These are phyloP conservation scores for Cytospora piceae DNA, from an alignment of 2,329 filamentous ascomycete genomes.

Conservation along the genomic window DNA sequence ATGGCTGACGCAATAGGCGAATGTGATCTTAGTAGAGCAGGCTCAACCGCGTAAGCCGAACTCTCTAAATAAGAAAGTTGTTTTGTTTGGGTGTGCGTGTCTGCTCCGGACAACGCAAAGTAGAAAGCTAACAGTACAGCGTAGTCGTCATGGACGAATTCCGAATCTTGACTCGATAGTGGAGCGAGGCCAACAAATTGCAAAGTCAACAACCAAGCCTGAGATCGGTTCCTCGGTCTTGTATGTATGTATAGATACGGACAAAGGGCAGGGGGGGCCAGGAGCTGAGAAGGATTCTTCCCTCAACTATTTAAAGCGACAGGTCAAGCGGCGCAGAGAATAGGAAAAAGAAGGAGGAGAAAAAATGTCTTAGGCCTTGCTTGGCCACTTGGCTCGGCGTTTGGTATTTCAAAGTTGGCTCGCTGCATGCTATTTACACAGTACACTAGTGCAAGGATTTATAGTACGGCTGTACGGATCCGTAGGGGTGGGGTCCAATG, in stretches of 20 bases:
- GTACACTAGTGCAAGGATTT: slow-evolving; percentile 16
- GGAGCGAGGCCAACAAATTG: not conserved
- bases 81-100: not conserved
- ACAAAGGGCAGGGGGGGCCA: not conserved
- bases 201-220: not conserved
- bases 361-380: slow-evolving; percentile 15
- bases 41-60: not conserved
- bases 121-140: not conserved
- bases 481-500: slow-evolving; percentile 14
- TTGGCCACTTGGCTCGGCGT: slow-evolving; percentile 4
- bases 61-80: not conserved
- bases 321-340: slow-evolving; percentile 8
- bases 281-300: not conserved
- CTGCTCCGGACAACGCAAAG: not conserved
- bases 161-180: not conserved
- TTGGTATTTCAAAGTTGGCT: slow-evolving; percentile 19
- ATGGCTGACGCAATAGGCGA: not conserved
- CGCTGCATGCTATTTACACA: slow-evolving; percentile 24
- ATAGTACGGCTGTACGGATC: not conserved
- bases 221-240: not conserved
- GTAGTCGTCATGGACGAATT: not conserved
- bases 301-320: slow-evolving; percentile 20
- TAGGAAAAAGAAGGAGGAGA: not conserved
- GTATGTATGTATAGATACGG: not conserved
- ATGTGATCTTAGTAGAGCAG: not conserved